Evolutionary conservation across 1,284 basidiomycete species (phyloP), one percentile per base, ranked within the genome.

Genomic region (Tetrapyrgos nigripes): DNA sequence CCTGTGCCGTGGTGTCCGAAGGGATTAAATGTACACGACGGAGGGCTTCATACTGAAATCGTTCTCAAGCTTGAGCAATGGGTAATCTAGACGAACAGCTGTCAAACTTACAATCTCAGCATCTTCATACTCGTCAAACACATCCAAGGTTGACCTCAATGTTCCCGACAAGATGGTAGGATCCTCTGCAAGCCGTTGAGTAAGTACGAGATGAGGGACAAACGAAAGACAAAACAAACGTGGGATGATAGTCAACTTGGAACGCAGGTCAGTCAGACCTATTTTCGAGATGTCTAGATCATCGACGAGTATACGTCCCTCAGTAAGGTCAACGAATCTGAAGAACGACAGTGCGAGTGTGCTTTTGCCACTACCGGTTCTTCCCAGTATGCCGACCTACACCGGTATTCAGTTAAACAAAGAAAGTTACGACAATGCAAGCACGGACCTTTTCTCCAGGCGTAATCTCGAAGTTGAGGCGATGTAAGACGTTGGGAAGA

Each of bases 281-380:
- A 98, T 86, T 64, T 84, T 84, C 35, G 92, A 80, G 56, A 96
- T 96, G 66, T 97, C 93, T 24, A 96, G 66, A n/a, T 84, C 93
- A 73, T 98, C 97, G 50, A 99, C 86, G 21, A 88, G 57, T 58
- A 99, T 98, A 4, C 80, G 78, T 1, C 95, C 95, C 67, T 89
- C 83, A 0, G 88, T 87, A 0, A 95, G 91, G 68, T 97, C 95
- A 23, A 97, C 93, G 68, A 97, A 97, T 53, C 97, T 88, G 88
- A 98, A 98, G 81, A 98, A 95, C 21, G 92, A 93, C 26, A 97
- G 79, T 0, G 95, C 95, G 17, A 98, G 83, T 1, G 95, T 97
- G 57, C 89, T 92, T 77, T 96, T 96, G 48, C 94, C 94, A 24
- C 86, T 89, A 27, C 97, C 96, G 0, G 96, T 97, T 49, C 93